These are phyloP conservation scores for Isabelozyma pseudorhagii DNA, from an alignment of 805 yeast genomes.

Conservation along the genomic window DNA sequence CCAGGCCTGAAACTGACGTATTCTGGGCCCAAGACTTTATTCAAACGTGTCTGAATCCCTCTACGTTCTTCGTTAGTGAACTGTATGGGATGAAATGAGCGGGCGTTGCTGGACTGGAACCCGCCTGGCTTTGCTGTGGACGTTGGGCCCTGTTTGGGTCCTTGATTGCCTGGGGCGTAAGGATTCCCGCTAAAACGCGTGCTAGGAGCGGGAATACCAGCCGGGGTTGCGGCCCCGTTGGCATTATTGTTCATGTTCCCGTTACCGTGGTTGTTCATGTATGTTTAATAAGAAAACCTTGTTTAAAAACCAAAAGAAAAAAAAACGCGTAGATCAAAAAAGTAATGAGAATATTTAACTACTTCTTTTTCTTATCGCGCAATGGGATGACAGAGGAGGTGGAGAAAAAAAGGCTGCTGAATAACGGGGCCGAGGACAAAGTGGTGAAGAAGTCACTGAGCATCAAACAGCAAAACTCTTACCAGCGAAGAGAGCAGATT, in stretches of 20 bases:
- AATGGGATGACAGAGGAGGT: neutral
- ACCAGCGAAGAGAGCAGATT: neutral
- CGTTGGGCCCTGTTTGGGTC: neutral
- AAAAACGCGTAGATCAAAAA: too few species aligned
- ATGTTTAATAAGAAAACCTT: neutral
- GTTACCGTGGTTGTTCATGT: neutral
- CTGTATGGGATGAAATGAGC: conserved; percentile 17
- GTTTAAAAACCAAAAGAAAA: too few species aligned
- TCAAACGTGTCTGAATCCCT: conserved; percentile 30
- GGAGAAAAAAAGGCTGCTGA: conserved; percentile 9
- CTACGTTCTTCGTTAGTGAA: conserved; percentile 31
- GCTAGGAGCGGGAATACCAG: too few species aligned
- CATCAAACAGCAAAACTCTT: conserved; percentile 17
- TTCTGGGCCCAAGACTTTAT: conserved; percentile 65
- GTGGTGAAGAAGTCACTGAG: conserved; percentile 2
- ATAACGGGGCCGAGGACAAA: conserved; percentile 2
- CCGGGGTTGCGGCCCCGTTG: too few species aligned
- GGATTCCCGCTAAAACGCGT: too few species aligned
- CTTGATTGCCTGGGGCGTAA: too few species aligned
- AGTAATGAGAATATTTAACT: too few species aligned
- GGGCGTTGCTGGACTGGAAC: conserved; percentile 2
- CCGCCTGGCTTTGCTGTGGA: neutral
- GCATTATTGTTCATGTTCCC: too few species aligned
- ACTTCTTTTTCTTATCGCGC: neutral
- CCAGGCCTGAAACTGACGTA: conserved; percentile 74